Evolutionary conservation across 441 rosid genomes (phyloP).

Genomic region (Pelargonium citronellum): DNA sequence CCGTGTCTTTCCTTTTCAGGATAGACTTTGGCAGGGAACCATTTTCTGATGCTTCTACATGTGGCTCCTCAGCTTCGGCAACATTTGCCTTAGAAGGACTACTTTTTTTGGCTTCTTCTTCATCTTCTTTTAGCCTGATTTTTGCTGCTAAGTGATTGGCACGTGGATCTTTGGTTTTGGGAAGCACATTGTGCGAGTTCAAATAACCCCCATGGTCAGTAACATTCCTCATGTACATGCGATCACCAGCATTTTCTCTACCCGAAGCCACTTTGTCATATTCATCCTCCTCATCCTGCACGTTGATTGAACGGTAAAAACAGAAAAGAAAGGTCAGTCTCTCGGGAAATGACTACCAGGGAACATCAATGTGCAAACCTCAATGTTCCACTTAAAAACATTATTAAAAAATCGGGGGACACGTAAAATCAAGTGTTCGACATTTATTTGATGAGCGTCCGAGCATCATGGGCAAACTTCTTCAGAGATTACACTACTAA

Average conservation of each 20-base stretch:
- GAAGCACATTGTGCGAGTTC: slow-evolving; percentile 24
- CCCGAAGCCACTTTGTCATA: slow-evolving; percentile 48
- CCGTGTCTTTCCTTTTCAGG: slow-evolving; percentile 36
- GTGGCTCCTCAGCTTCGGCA: slow-evolving; percentile 17
- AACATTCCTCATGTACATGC: slow-evolving; percentile 30
- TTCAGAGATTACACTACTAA: background rate
- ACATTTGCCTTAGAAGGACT: slow-evolving; percentile 13
- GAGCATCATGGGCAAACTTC: too few species aligned
- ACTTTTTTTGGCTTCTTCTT: slow-evolving; percentile 24
- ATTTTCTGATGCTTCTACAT: slow-evolving; percentile 19
- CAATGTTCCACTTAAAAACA: too few species aligned
- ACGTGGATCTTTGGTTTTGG: slow-evolving; percentile 31
- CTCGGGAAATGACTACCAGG: background rate
- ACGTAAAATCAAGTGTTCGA: too few species aligned
- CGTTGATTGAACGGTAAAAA: background rate
- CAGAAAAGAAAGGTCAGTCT: background rate
- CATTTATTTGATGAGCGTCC: too few species aligned
- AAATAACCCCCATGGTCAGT: slow-evolving; percentile 22
- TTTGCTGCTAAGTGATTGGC: slow-evolving; percentile 41
- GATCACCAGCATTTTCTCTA: slow-evolving; percentile 27
- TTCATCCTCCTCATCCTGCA: slow-evolving; percentile 52
- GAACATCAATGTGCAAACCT: background rate
- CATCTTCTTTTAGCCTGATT: slow-evolving; percentile 44
- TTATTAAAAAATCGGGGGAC: too few species aligned
- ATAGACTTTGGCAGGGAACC: slow-evolving; percentile 30